phyloP scores from a whole-genome alignment of 805 yeast species.

The Isabelozyma heimii region DNA sequence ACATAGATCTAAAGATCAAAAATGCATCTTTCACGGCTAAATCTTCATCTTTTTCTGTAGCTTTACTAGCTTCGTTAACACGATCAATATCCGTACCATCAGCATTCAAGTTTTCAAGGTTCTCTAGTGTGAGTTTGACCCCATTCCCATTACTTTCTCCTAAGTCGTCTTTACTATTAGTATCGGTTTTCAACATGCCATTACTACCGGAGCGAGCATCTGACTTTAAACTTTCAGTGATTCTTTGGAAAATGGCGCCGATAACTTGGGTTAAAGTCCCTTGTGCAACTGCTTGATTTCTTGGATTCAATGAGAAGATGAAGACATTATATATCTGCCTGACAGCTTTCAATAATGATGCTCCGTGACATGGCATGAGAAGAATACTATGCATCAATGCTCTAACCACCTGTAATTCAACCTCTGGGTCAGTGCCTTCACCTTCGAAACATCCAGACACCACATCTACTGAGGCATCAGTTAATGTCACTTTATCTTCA shows the following conservation, averaged over 20 bases:
- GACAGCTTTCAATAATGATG: slow-evolving; percentile 81
- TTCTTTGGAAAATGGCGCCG: slow-evolving; percentile 76
- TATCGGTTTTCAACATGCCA: slow-evolving; percentile 14
- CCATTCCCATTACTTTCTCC: slow-evolving; percentile 13
- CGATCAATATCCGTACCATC: slow-evolving; percentile 50
- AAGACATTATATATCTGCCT: slow-evolving; percentile 93
- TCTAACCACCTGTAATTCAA: slow-evolving; percentile 90
- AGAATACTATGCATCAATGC: slow-evolving; percentile 87
- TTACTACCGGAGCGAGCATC: slow-evolving; percentile 26
- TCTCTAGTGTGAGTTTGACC: slow-evolving; percentile 53
- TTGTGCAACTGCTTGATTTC: slow-evolving; percentile 92
- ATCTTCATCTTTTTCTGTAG: slow-evolving; percentile 57
- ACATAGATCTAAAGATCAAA: slow-evolving; percentile 89
- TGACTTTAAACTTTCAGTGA: slow-evolving; percentile 42
- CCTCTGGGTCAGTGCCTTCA: slow-evolving; percentile 84
- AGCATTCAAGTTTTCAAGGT: slow-evolving; percentile 54
- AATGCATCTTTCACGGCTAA: slow-evolving; percentile 85
- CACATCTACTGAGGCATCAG: slow-evolving; percentile 81
- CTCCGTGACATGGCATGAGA: slow-evolving; percentile 86
- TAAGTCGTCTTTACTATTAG: slow-evolving; percentile 25
- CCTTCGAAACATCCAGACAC: slow-evolving; percentile 85
- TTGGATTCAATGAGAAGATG: slow-evolving; percentile 73
- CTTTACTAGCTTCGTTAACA: slow-evolving; percentile 46
- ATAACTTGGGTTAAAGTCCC: slow-evolving; percentile 92
- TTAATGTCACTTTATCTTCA: slow-evolving; percentile 53